Evolutionary conservation across 208 protist genomes (phyloP), one percentile per base, ranked within the genome.

Genomic region (Wallacemonas collosoma): DNA sequence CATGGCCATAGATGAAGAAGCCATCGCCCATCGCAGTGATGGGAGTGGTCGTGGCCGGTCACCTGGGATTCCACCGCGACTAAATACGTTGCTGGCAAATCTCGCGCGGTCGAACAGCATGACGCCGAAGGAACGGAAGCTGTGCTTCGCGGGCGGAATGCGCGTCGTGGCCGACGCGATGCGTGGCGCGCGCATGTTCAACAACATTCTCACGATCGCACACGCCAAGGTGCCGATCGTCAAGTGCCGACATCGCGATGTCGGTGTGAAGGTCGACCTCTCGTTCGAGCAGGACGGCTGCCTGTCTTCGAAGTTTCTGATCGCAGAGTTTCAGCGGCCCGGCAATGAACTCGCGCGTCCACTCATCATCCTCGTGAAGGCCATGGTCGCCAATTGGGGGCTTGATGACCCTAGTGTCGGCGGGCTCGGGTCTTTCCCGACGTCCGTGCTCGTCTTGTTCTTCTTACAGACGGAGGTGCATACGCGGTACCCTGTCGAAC

Each of bases 401-500:
- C 69, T 96, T 11, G 81, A 93, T 68, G 92, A 96, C 70, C 89
- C 92, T 5, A 95, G 89, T 71, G 57, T 80, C 3, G 89, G 89
- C 12, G 92, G 92, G 47, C 83, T 96, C 26, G 92, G 92, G 12
- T 96, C 92, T 12, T 96, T 96, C 67, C 89, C 89, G 12, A 90
- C 84, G 11, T 71, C 92, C 3, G 58, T 96, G 3, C 83, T 96
- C 75, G 92, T 94, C 14, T 73, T 96, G 47, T 96, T 82, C 75
- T 96, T 85, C 68, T 51, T 96, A 40, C 78, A 83, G 70, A 62
- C 70, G 15, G 81, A 87, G 17, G 89, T 89, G 14, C 69, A 54
- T 35, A 9, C 55, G 15, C 69, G 68, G 12, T 92, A 79, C 58
- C 69, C 82, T 0, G 38, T 17, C 1, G 85, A 88, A 62, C 76